Conservation (phyloP, 2,329 filamentous ascomycete species). For the Blastomyces percursus region DNA sequence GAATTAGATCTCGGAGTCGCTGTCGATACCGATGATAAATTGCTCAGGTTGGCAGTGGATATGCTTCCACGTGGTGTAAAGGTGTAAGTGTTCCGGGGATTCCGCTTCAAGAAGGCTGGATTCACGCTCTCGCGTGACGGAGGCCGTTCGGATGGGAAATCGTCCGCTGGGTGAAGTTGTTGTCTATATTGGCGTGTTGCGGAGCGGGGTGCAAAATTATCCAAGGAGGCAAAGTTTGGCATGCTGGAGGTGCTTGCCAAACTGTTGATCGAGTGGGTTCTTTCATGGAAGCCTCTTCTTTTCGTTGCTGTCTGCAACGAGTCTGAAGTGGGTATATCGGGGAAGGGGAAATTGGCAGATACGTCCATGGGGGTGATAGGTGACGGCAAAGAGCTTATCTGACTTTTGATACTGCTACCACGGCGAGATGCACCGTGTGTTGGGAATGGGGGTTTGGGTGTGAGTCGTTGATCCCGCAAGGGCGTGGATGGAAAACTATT, state of each 20-base stretch:
- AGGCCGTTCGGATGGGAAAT: not conserved
- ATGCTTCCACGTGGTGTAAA: slow-evolving; percentile 3
- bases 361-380: not conserved
- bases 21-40: not conserved
- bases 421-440: not conserved
- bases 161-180: slow-evolving; percentile 2
- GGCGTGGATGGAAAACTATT: not conserved
- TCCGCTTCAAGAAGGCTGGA: not conserved
- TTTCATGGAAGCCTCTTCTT: slow-evolving; percentile 5
- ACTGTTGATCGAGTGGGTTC: slow-evolving; percentile 13
- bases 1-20: not conserved
- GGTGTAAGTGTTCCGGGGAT: not conserved
- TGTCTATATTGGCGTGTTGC: slow-evolving; percentile 9
- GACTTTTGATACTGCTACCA: not conserved
- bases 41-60: slow-evolving; percentile 9
- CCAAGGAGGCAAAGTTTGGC: slow-evolving; percentile 10
- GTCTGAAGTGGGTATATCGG: not conserved
- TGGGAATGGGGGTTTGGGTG: not conserved
- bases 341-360: not conserved
- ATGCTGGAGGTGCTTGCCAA: slow-evolving; percentile 14
- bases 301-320: not conserved
- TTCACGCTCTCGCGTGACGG: slow-evolving; percentile 7
- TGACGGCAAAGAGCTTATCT: not conserved
- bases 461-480: not conserved
- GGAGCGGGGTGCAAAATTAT: slow-evolving; percentile 10